Base-by-base conservation (phyloP, 2,329 filamentous ascomycete genomes). In the Cladosporium sp. region DNA sequence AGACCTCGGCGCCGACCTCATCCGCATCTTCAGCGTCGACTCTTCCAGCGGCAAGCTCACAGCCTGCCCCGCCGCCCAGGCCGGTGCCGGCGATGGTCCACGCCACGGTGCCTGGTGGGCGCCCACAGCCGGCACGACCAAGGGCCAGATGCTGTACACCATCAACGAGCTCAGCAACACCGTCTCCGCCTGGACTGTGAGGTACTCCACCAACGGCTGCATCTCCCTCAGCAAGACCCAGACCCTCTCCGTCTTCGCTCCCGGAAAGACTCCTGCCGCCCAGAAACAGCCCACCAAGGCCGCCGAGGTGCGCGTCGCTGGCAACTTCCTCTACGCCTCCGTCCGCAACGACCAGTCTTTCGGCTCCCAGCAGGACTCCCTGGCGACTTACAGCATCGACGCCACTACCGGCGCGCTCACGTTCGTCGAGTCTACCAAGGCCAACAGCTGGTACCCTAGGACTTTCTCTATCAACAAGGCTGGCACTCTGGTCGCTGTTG, bases 61-160 rank as follows among this genome's bases (percentile, higher is more conserved):
- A 6, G 59, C 68, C 4, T 58, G 65, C 24, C 65, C 68, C 1
- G 65, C 71, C 3, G 62, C 72, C 24, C 51, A 68, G n/a, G 71
- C 70, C 11, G 59, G 49, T 21, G 60, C 73, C 8, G 74, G 74
- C 15, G 69, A 69, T 30, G 74, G 74, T 15, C 74, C 74, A 8
- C 69, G 74, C 12, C 74, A 76, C 64, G 73, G 68, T 1, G 76
- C 79, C 4, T 87, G 84, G 75, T 85, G 82, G 82, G 57, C 57
- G 15, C 64, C 64, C 18, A 59, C 44, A 14, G 64, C 64, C 24
- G 75, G 76, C 15, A 73, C 76, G 7, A 59, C 59, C 34, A 51
- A 55, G 14, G 65, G 67, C 26, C 63, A 65, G 34, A 71, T 68
- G 15, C 73, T 78, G 8, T 78, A 76, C 66, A 68, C 76, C 30